Conservation (phyloP, 345 rosid species). For the Pistacia integerrima region DNA sequence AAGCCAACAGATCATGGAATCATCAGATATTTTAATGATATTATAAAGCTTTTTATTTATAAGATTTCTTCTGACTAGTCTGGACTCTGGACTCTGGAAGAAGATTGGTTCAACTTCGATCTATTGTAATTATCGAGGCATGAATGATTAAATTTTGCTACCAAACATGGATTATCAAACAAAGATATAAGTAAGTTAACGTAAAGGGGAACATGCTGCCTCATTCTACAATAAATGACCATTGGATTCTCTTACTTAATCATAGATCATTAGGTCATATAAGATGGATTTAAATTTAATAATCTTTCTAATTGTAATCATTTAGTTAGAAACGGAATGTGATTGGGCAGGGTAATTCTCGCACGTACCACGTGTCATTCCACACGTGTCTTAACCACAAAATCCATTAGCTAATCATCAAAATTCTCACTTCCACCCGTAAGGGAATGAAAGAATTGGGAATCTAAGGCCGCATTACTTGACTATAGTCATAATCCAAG, state of each 20-base stretch:
- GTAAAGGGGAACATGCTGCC: conserved; percentile 1
- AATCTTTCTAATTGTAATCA: too few relatives aligned
- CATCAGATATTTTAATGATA: not conserved
- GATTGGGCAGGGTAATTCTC: not conserved
- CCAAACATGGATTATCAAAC: conserved; percentile 3
- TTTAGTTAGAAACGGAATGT: not conserved
- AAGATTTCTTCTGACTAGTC: not conserved
- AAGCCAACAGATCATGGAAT: not conserved
- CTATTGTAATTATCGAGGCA: conserved; percentile 13
- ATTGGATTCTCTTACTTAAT: not conserved
- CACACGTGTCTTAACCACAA: not conserved
- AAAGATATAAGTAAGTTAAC: not conserved
- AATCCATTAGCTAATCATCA: conserved; percentile 15
- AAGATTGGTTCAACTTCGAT: conserved; percentile 12
- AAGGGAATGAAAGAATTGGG: conserved; percentile 23
- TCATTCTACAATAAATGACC: not conserved
- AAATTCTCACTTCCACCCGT: conserved; percentile 12
- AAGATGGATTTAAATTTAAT: too few relatives aligned
- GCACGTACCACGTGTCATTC: conserved; percentile 26
- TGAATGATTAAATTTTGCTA: conserved; percentile 2
- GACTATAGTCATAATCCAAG: conserved; percentile 28
- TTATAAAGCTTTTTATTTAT: not conserved
- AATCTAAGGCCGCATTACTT: conserved; percentile 21
- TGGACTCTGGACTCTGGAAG: not conserved
- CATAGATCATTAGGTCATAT: too few relatives aligned